A percentile compares a stretch with the other conserved stretches of the same genome.
phyloP scores from a whole-genome alignment of 345 rosid species.

The Ricinus communis region DNA sequence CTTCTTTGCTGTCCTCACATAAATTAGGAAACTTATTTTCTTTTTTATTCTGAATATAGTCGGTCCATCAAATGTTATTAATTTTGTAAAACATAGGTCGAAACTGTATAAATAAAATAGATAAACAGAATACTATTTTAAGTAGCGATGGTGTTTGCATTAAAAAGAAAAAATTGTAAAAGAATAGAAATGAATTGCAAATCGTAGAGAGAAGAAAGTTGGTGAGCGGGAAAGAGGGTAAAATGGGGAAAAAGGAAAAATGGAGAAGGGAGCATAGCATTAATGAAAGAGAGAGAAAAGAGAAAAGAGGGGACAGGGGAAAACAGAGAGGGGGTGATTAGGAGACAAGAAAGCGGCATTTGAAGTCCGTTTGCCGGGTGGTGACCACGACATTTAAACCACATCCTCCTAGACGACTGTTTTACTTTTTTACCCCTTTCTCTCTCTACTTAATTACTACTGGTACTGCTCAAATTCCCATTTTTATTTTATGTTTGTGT shows the following conservation, averaged over 20 bases:
- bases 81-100: no score
- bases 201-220: no score
- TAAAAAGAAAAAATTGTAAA: no score
- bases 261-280: not conserved
- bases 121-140: not conserved
- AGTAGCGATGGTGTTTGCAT: no score
- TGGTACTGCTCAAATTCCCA: no score
- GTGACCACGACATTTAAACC: conserved; percentile 33
- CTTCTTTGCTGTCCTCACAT: not conserved
- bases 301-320: conserved; percentile 22
- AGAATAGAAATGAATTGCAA: no score
- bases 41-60: not conserved
- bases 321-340: conserved; percentile 18
- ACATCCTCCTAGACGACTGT: not conserved
- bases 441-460: no score
- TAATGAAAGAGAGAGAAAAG: not conserved
- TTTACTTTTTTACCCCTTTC: no score
- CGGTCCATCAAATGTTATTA: no score
- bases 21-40: not conserved
- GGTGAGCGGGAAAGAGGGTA: not conserved
- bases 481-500: no score
- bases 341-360: conserved; percentile 52
- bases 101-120: no score
- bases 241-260: conserved; percentile 3
- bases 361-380: conserved; percentile 52